These are phyloP conservation scores for Taiozyma sp. DNA, from an alignment of 1,139 yeast genomes.

Conservation along the genomic window DNA sequence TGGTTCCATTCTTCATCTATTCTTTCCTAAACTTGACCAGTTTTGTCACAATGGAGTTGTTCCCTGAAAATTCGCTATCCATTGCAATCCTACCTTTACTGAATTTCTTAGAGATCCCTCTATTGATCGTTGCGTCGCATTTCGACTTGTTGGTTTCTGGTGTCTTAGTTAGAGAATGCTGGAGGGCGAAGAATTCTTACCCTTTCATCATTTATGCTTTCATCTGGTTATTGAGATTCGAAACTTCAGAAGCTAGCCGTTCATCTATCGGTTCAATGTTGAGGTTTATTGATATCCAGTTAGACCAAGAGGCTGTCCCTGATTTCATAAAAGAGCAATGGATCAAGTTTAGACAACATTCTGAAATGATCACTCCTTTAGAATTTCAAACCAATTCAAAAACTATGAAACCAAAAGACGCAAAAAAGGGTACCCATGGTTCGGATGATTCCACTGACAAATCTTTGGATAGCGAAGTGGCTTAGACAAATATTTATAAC, in stretches of 20 bases:
- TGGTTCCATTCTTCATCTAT: constrained; percentile 42
- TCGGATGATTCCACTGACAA: not conserved
- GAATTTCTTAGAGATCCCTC: constrained; percentile 19
- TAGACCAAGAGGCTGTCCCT: constrained; percentile 9
- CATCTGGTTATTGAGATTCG: constrained; percentile 38
- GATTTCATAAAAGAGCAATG: constrained; percentile 2
- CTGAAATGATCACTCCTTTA: not conserved
- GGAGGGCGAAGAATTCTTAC: constrained; percentile 22
- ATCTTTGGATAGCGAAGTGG: not conserved
- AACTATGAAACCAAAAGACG: not conserved
- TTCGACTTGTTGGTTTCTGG: constrained; percentile 34
- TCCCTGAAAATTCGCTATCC: constrained; percentile 31
- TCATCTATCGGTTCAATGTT: constrained; percentile 29
- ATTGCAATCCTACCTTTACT: constrained; percentile 26
- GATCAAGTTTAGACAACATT: constrained; percentile 5
- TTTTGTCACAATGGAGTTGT: constrained; percentile 33
- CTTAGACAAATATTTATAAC: no score
- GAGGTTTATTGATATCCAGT: constrained; percentile 18
- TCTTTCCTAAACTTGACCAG: constrained; percentile 40
- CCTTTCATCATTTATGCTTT: constrained; percentile 33
- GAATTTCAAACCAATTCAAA: not conserved
- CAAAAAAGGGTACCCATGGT: not conserved
- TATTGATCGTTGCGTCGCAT: constrained; percentile 35
- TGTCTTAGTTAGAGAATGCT: constrained; percentile 31
- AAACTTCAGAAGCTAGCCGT: constrained; percentile 38